A percentile compares a stretch with the other conserved stretches of the same genome.
Evolutionary conservation across 2,329 filamentous ascomycete species (phyloP).

Genomic region (Cordyceps farinosa): DNA sequence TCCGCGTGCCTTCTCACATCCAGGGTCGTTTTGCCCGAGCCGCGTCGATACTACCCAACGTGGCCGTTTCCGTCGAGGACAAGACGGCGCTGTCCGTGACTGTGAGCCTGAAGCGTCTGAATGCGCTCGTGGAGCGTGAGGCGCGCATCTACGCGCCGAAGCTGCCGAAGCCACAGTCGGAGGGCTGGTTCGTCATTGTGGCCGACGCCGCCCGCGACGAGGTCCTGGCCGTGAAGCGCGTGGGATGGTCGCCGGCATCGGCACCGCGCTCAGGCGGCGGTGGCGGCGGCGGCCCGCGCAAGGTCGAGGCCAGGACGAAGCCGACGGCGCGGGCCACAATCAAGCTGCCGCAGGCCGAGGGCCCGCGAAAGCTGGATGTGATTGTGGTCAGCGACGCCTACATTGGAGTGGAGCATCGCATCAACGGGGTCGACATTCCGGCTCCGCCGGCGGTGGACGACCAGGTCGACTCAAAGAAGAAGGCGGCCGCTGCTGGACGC

Average conservation of each 20-base stretch:
- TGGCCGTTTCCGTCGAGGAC: conserved; percentile 59
- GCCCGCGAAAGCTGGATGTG: conserved; percentile 65
- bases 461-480: conserved; percentile 42
- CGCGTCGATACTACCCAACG: conserved; percentile 62
- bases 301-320: conserved; percentile 40
- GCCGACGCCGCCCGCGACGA: conserved; percentile 67
- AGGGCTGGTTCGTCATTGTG: conserved; percentile 86
- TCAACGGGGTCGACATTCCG: conserved; percentile 51
- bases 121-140: conserved; percentile 61
- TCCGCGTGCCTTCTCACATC: conserved; percentile 46
- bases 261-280: conserved; percentile 22
- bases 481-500: conserved; percentile 11
- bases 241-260: conserved; percentile 59
- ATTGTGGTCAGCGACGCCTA: conserved; percentile 84
- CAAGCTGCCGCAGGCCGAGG: conserved; percentile 45
- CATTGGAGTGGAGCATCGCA: conserved; percentile 62
- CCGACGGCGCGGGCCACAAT: conserved; percentile 55
- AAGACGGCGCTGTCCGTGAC: conserved; percentile 61
- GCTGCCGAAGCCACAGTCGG: conserved; percentile 91
- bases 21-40: conserved; percentile 54
- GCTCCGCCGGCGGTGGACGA: conserved; percentile 46
- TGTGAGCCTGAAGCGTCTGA: conserved; percentile 62
- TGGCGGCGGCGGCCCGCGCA: conserved; percentile 18
- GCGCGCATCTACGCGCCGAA: conserved; percentile 78
- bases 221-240: conserved; percentile 79